Percentiles rank a stretch among this genome's conserved stretches.
phyloP scores from a whole-genome alignment of 208 protist genomes.

The Acanthamoeba sp. region DNA sequence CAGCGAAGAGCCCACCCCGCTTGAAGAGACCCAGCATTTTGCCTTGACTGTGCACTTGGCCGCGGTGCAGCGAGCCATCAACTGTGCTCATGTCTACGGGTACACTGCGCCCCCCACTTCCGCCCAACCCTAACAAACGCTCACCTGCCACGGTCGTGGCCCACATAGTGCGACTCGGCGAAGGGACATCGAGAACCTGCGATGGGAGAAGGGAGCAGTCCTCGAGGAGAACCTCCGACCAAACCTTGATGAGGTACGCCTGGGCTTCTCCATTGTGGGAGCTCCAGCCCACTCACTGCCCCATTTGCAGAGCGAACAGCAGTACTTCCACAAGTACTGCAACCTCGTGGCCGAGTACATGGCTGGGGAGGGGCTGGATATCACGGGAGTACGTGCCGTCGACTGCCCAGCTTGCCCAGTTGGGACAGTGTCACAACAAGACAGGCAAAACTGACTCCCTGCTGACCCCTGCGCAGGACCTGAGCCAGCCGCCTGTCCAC shows the following conservation, averaged over 20 bases:
- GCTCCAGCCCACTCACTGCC: neutral
- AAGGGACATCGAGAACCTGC: constrained; percentile 13
- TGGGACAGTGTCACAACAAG: neutral
- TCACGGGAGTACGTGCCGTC: neutral
- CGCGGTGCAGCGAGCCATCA: constrained; percentile 34
- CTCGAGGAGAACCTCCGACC: constrained; percentile 29
- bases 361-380: neutral
- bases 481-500: constrained; percentile 19
- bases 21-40: constrained; percentile 26
- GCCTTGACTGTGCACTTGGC: neutral
- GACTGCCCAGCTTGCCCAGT: no score
- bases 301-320: constrained; percentile 1
- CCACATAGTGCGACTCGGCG: neutral
- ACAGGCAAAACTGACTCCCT: no score
- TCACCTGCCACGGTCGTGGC: no score
- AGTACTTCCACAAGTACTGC: constrained; percentile 54
- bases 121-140: neutral
- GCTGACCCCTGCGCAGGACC: neutral
- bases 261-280: neutral
- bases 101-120: neutral
- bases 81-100: constrained; percentile 10
- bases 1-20: neutral
- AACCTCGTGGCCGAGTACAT: constrained; percentile 36
- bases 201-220: constrained; percentile 32
- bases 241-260: neutral